These are phyloP conservation scores for Tricholomella constricta DNA, from an alignment of 768 basidiomycete genomes.

Conservation along the genomic window DNA sequence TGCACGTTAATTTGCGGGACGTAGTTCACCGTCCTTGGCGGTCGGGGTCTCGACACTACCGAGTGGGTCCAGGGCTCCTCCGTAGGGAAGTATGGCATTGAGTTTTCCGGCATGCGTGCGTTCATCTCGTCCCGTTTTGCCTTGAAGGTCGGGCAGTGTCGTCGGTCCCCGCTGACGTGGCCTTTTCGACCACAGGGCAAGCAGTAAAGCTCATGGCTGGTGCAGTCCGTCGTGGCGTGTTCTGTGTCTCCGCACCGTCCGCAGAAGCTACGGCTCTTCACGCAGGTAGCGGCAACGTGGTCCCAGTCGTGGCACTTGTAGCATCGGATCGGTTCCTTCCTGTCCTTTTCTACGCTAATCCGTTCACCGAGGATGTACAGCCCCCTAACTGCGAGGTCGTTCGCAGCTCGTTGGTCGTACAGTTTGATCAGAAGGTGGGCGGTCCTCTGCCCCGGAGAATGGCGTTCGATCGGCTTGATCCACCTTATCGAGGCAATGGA, in stretches of 20 bases:
- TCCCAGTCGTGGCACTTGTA: no score
- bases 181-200: no score
- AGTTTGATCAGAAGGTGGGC: not conserved
- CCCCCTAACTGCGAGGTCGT: no score
- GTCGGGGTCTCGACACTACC: not conserved
- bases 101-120: constrained; percentile 5
- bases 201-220: no score
- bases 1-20: not conserved
- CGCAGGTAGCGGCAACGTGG: no score
- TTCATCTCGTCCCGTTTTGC: not conserved
- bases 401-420: not conserved
- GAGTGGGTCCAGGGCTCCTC: constrained; percentile 2
- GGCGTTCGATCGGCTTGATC: not conserved
- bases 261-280: constrained; percentile 16
- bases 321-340: no score
- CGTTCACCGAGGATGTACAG: constrained; percentile 17
- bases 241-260: constrained; percentile 9
- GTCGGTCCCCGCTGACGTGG: constrained; percentile 22
- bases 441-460: not conserved
- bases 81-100: constrained; percentile 10
- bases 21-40: no score
- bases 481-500: not conserved
- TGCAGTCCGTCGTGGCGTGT: not conserved
- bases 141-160: constrained; percentile 18
- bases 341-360: no score